Base-by-base conservation (phyloP, 768 basidiomycete genomes). In the Leccinum ochraceum region DNA sequence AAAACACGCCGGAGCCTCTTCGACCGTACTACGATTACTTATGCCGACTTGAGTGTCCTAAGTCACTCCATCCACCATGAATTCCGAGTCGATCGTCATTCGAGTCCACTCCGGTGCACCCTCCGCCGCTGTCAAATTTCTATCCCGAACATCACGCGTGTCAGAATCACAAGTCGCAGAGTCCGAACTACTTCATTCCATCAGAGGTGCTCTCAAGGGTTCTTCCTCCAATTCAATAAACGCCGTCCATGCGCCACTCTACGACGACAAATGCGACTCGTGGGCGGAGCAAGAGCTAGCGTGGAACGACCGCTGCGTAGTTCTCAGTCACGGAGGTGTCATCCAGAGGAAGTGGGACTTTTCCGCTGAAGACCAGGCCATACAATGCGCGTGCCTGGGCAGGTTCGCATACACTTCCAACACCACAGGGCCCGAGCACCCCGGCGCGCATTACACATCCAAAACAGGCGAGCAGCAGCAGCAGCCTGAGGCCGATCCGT, bases 321-420 rank as follows among this genome's bases (percentile, higher is more conserved):
- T 89, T 1, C 76, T 90, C 65, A 86, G 83, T 60, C 78, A 79
- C 17, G 92, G 89, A 0, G 88, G 89, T 1, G 77, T 89, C 16
- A 83, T 92, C 56, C 77, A 77, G 58, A 86, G 87, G 67, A 85
- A 85, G 67, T 94, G 92, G 92, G 82, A 80, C 56, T 90, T 93
- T 68, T 71, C 77, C n/a, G 78, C 84, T 46, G 90, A 91, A 67
- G 82, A 79, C 6, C 87, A 94, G 67, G 79, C 81, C 1, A 83
- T 94, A 36, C 91, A 91, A 66, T 90, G 82, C 76, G 92, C 89
- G 6, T 92, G 91, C 68, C 77, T 89, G n/a, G 92, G 88, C 4
- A 82, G 81, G 71, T 79, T 94, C 39, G 85, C 88, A 66, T 85
- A 87, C 65, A 71, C 60, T n/a, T 67, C 70, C 3, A 74, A 72